phyloP scores from a whole-genome alignment of 2,329 filamentous ascomycete genomes.

The Calonectria fujianensis region DNA sequence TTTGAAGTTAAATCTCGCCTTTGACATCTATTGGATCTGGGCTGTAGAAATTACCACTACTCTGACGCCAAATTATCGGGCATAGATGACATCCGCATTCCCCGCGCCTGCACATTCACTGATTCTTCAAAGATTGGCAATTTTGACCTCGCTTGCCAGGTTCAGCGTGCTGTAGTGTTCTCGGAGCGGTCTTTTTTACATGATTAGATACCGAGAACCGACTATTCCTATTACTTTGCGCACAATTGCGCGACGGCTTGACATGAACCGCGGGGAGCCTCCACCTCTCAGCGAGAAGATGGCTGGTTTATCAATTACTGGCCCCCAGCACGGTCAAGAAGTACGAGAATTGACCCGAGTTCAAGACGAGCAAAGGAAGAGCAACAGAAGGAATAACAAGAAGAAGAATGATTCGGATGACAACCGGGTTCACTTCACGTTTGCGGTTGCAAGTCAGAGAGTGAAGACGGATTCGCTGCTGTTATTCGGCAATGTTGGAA shows the following conservation, averaged over 20 bases:
- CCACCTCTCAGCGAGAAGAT: not conserved
- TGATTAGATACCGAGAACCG: rapidly evolving
- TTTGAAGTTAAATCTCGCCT: too few species aligned
- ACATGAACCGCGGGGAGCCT: not conserved
- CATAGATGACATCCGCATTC: not conserved
- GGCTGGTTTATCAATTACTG: not conserved
- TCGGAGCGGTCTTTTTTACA: not conserved
- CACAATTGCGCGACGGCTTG: not conserved
- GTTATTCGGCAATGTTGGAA: not conserved
- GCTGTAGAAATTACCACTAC: too few species aligned
- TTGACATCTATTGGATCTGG: too few species aligned
- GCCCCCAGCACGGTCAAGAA: not conserved
- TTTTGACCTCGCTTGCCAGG: not conserved
- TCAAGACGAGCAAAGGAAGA: not conserved
- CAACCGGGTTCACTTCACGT: not conserved
- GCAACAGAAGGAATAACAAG: too few species aligned
- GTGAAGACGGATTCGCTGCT: not conserved
- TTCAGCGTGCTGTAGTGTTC: not conserved
- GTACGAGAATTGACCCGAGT: not conserved
- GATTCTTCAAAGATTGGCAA: not conserved
- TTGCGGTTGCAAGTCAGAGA: not conserved
- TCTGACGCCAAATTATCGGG: not conserved
- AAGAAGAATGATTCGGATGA: not conserved
- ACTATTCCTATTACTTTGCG: not conserved
- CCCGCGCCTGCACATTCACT: not conserved